Percentiles rank a stretch among this genome's conserved stretches.
Conservation (phyloP, 1,139 yeast genomes). For the Hansenula sp. region DNA sequence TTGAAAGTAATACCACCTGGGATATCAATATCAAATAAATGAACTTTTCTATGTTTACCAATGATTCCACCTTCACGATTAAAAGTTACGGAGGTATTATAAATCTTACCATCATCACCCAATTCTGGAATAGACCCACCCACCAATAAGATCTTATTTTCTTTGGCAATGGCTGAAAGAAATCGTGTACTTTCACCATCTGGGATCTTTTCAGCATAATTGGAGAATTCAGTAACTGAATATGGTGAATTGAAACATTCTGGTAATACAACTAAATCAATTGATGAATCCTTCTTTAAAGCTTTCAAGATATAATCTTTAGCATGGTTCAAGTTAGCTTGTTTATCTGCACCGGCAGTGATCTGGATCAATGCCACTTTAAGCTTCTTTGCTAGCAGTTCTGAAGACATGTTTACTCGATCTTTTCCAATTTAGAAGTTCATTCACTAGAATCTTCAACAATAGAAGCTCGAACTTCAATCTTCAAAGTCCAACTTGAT, state of each 20-base stretch:
- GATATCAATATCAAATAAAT: slow-evolving; percentile 86
- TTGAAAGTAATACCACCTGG: slow-evolving; percentile 86
- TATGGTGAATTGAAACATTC: slow-evolving; percentile 97
- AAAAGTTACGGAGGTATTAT: slow-evolving; percentile 81
- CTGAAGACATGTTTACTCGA: slow-evolving; percentile 8
- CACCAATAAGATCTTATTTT: slow-evolving; percentile 56
- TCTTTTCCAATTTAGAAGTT: neutral
- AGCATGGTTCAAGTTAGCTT: slow-evolving; percentile 57
- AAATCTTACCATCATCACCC: slow-evolving; percentile 48
- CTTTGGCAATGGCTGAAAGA: slow-evolving; percentile 60
- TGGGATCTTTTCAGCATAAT: slow-evolving; percentile 75
- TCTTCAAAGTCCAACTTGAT: too few relatives aligned
- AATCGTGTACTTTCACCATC: slow-evolving; percentile 63
- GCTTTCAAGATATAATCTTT: slow-evolving; percentile 54
- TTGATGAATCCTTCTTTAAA: slow-evolving; percentile 26
- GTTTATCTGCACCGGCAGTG: slow-evolving; percentile 68
- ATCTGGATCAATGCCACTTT: slow-evolving; percentile 78
- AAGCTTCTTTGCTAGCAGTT: slow-evolving; percentile 28
- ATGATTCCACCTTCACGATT: slow-evolving; percentile 67
- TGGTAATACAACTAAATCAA: slow-evolving; percentile 46
- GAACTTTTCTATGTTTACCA: slow-evolving; percentile 87
- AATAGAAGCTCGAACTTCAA: too few relatives aligned
- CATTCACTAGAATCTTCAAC: neutral
- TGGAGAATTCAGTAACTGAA: slow-evolving; percentile 78
- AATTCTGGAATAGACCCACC: slow-evolving; percentile 93